Percentiles rank a stretch among this genome's conserved stretches.
phyloP scores from a whole-genome alignment of 2,329 filamentous ascomycete genomes.

The Neurospora sp. region DNA sequence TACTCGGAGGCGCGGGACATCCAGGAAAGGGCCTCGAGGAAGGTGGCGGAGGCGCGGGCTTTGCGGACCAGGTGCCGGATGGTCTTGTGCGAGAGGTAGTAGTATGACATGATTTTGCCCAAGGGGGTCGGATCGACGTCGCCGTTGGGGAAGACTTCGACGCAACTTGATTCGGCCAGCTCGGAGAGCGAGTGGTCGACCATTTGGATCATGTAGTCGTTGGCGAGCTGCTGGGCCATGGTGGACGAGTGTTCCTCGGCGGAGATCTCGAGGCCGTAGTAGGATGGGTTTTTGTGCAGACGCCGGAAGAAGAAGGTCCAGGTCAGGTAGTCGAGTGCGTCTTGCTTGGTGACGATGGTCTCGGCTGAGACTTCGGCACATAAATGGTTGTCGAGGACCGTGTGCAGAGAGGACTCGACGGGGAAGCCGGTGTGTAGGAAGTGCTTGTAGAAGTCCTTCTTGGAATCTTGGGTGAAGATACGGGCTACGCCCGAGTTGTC shows the following conservation, averaged over 20 bases:
- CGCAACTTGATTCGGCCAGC: conserved; percentile 74
- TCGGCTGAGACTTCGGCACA: conserved; percentile 89
- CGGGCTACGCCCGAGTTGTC: conserved; percentile 91
- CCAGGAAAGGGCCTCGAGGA: conserved; percentile 79
- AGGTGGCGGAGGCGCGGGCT: conserved; percentile 64
- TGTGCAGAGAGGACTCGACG: conserved; percentile 91
- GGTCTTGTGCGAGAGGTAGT: conserved; percentile 93
- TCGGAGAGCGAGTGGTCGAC: conserved; percentile 79
- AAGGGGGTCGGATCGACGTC: conserved; percentile 83
- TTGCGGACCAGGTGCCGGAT: conserved; percentile 74
- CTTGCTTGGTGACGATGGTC: conserved; percentile 88
- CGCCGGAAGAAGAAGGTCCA: conserved; percentile 99
- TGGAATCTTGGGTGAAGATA: conserved; percentile 94
- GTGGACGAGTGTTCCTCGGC: conserved; percentile 86
- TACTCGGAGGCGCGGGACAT: conserved; percentile 92
- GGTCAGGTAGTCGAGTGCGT: conserved; percentile 92
- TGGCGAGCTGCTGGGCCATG: conserved; percentile 74
- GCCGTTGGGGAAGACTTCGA: conserved; percentile 73
- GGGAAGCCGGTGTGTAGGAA: conserved; percentile 97
- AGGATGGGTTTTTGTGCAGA: conserved; percentile 95
- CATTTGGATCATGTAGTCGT: conserved; percentile 89
- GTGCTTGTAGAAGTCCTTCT: conserved; percentile 99
- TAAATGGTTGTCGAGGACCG: conserved; percentile 93
- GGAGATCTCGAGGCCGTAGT: conserved; percentile 90
- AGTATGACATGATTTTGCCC: conserved; percentile 99